A percentile compares a stretch with the other conserved stretches of the same genome.
These are phyloP conservation scores for Solanum rostratum DNA, from an alignment of 257 asterid genomes.

Conservation along the genomic window DNA sequence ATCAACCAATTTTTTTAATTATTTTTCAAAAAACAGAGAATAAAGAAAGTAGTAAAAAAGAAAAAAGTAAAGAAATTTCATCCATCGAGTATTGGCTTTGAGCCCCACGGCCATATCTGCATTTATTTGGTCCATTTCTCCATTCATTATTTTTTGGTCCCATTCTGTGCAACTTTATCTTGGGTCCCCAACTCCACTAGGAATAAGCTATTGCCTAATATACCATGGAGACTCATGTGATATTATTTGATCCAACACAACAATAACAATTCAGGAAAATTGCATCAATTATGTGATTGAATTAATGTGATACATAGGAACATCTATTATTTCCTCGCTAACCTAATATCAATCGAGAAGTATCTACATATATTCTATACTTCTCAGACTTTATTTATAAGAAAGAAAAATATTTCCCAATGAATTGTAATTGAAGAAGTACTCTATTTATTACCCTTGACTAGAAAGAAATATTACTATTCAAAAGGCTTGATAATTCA, in stretches of 20 bases:
- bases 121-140: slow-evolving; percentile 1
- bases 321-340: no score
- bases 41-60: not conserved
- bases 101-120: not conserved
- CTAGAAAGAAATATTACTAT: not conserved
- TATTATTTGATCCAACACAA: no score
- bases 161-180: not conserved
- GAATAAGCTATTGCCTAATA: not conserved
- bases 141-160: slow-evolving; percentile 1
- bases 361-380: not conserved
- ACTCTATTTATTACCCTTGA: not conserved
- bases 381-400: not conserved
- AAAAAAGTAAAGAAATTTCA: not conserved
- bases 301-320: no score
- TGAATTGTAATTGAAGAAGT: not conserved
- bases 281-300: no score
- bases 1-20: not conserved
- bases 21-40: not conserved
- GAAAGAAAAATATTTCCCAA: not conserved
- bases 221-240: not conserved
- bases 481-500: not conserved
- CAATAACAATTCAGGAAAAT: no score
- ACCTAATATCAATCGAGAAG: no score
- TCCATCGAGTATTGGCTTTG: not conserved
- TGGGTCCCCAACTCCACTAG: not conserved